Conservation (phyloP, 495 filamentous ascomycete species). For the Clohesyomyces aquaticus region DNA sequence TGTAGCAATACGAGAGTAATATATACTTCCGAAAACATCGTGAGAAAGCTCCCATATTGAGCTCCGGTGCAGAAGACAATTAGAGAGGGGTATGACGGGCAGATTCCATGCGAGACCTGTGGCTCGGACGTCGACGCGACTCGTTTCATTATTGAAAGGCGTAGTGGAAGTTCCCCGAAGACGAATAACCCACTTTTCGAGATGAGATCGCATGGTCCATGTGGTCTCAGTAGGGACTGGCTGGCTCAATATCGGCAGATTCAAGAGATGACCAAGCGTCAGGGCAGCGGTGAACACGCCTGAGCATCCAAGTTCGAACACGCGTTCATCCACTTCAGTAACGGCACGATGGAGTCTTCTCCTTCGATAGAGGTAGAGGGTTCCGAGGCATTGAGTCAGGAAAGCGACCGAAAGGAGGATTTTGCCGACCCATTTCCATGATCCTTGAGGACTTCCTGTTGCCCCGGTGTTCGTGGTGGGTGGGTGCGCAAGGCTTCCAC, state of each 20-base stretch:
- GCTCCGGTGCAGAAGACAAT: too few species aligned
- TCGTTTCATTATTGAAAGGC: too few species aligned
- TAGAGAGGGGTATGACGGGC: too few species aligned
- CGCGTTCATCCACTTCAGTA: background rate
- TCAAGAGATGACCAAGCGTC: background rate
- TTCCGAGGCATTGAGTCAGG: background rate
- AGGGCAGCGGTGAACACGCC: background rate
- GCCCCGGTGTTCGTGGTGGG: background rate
- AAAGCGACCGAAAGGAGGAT: background rate
- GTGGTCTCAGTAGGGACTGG: too few species aligned
- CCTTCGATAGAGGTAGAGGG: background rate
- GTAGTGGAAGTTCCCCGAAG: too few species aligned
- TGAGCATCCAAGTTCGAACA: background rate
- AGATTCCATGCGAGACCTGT: too few species aligned
- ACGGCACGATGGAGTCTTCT: background rate
- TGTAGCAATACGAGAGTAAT: too few species aligned
- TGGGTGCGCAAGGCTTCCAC: background rate
- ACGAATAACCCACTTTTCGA: too few species aligned
- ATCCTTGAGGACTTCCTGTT: background rate
- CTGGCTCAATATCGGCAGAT: background rate
- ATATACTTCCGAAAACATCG: too few species aligned
- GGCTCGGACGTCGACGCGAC: too few species aligned
- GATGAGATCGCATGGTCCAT: too few species aligned
- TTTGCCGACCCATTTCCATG: background rate
- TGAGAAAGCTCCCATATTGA: too few species aligned